phyloP scores from a whole-genome alignment of 257 asterid genomes.

The Forsythia viridissima region DNA sequence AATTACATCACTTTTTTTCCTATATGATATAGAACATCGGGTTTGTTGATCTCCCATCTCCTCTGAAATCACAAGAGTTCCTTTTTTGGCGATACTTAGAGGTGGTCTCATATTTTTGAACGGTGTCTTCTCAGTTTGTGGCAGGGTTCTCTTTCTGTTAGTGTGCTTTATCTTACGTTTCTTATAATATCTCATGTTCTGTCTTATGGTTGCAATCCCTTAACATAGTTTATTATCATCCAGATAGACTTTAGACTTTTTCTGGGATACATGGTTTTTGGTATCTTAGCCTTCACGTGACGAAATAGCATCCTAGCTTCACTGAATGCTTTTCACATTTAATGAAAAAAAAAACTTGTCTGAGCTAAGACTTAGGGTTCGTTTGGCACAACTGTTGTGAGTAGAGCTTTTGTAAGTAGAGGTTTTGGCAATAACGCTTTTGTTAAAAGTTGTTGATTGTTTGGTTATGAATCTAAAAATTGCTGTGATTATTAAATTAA shows the following conservation, averaged over 20 bases:
- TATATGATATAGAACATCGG: not conserved
- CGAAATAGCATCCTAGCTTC: not conserved
- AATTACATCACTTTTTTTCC: not conserved
- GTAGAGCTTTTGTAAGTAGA: not conserved
- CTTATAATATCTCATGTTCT: not conserved
- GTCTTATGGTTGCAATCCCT: not conserved
- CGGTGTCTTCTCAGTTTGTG: not conserved
- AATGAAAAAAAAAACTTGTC: not conserved
- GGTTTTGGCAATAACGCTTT: too few relatives aligned
- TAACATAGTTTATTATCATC: not conserved
- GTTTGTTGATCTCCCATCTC: not conserved
- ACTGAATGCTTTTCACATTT: not conserved
- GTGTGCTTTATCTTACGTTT: conserved; percentile 9
- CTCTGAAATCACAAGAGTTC: not conserved
- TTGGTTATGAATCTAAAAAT: too few relatives aligned
- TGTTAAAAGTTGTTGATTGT: too few relatives aligned
- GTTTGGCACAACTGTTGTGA: too few relatives aligned
- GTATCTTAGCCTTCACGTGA: not conserved
- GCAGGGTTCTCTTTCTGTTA: not conserved
- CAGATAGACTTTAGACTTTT: not conserved
- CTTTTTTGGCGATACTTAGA: not conserved
- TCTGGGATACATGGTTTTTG: not conserved
- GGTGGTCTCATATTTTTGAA: not conserved
- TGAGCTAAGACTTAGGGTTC: not conserved
- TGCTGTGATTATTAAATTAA: too few relatives aligned